These are phyloP conservation scores for Monilinia fructigena DNA, from an alignment of 2,329 filamentous ascomycete species.

Conservation along the genomic window DNA sequence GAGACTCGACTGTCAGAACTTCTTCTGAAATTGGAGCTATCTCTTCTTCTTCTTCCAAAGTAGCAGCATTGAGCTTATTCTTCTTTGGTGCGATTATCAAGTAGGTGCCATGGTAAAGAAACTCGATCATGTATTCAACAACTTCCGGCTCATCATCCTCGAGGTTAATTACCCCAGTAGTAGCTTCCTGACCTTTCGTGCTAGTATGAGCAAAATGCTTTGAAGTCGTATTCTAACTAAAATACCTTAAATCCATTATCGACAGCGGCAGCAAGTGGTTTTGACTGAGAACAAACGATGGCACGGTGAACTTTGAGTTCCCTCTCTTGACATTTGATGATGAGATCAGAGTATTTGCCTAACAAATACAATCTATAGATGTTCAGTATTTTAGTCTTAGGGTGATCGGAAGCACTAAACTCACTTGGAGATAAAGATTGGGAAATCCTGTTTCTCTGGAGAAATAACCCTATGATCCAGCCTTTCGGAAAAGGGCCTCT, in stretches of 20 bases:
- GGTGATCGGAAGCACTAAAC: background rate
- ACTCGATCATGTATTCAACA: slow-evolving; percentile 24
- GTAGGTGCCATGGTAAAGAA: slow-evolving; percentile 18
- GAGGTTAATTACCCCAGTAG: slow-evolving; percentile 17
- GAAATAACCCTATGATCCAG: background rate
- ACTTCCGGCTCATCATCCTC: slow-evolving; percentile 24
- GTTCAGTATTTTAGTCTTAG: background rate
- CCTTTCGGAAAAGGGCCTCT: background rate
- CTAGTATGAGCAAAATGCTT: background rate
- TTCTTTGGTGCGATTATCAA: slow-evolving; percentile 5
- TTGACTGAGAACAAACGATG: slow-evolving; percentile 31
- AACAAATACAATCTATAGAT: slow-evolving; percentile 10
- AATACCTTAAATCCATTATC: slow-evolving; percentile 26
- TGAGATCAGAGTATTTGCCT: slow-evolving; percentile 29
- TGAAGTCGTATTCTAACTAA: background rate
- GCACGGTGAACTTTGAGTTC: slow-evolving; percentile 30
- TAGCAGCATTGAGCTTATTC: slow-evolving; percentile 16
- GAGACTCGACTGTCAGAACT: background rate
- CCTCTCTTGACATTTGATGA: slow-evolving; percentile 27
- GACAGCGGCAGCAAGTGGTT: slow-evolving; percentile 26
- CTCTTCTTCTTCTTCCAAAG: background rate
- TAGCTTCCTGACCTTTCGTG: slow-evolving; percentile 18
- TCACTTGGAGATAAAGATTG: slow-evolving; percentile 9
- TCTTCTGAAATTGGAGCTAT: background rate
- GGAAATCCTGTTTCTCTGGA: background rate